Conservation (phyloP, 1,139 yeast genomes). For the Trichomonascaceae sp. region DNA sequence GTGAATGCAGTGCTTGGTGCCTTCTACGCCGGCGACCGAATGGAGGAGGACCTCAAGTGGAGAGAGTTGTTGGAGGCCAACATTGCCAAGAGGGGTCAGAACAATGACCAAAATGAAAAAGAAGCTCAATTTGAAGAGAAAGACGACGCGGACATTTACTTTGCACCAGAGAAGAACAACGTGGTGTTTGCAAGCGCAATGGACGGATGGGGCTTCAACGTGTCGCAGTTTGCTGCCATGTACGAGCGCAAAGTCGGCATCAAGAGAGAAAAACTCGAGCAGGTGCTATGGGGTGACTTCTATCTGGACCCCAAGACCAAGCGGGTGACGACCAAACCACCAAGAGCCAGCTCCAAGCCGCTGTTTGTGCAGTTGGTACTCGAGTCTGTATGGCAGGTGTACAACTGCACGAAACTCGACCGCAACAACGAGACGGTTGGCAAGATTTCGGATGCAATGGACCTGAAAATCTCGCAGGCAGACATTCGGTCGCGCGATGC, state of each 20-base stretch:
- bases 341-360: slow-evolving; percentile 38
- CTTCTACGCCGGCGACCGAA: slow-evolving; percentile 84
- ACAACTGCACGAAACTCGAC: slow-evolving; percentile 53
- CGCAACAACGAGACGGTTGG: slow-evolving; percentile 60
- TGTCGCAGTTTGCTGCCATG: slow-evolving; percentile 77
- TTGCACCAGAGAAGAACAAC: slow-evolving; percentile 79
- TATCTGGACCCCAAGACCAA: slow-evolving; percentile 84
- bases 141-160: slow-evolving; percentile 76
- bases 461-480: slow-evolving; percentile 56
- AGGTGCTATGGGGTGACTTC: slow-evolving; percentile 94
- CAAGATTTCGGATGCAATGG: slow-evolving; percentile 60
- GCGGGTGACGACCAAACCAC: slow-evolving; percentile 33
- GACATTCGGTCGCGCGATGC: slow-evolving; percentile 74
- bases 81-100: slow-evolving; percentile 13
- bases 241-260: slow-evolving; percentile 80
- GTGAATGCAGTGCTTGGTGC: slow-evolving; percentile 93
- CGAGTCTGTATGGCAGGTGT: slow-evolving; percentile 88
- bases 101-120: slow-evolving; percentile 28
- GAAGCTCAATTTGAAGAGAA: slow-evolving; percentile 54
- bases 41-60: slow-evolving; percentile 81
- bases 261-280: slow-evolving; percentile 62
- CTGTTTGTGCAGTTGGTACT: slow-evolving; percentile 77
- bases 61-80: slow-evolving; percentile 42
- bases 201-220: slow-evolving; percentile 96
- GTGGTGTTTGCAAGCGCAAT: slow-evolving; percentile 90